Base-by-base conservation (phyloP, 2,329 filamentous ascomycete genomes). In the Orbilia oligospora region DNA sequence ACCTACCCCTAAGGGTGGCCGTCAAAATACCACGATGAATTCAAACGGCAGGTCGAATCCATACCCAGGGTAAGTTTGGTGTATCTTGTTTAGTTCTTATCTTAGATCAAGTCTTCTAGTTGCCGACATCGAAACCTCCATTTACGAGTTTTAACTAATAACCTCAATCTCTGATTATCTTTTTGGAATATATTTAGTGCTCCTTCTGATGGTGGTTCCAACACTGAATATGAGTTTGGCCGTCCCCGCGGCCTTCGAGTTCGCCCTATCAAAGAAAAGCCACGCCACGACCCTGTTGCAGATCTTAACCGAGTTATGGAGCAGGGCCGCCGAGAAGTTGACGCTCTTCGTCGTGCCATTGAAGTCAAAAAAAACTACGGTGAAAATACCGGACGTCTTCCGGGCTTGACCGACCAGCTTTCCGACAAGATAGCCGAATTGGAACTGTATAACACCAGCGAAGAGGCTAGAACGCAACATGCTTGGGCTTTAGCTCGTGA, bases 381-480 rank as follows among this genome's bases (percentile, higher is more conserved):
- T 4, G 24, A 41, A 9, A 9, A 3, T 8, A 44, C 20, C 20
- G 56, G 56, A 16, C 10, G 36, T 9, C 24, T 61, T 12, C 56
- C 33, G 0, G 18, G 10, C 2, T 14, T 61, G 2, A 61, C 30
- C 1, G 36, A 41, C 4, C 8, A 61, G 10, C 36, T 61, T 2
- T 22, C 56, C 14, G 16, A 61, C 16, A 61, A 61, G 36, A 44
- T 61, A 10, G 36, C 36, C 1, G 36, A 61, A 27, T 24, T 61
- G 36, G 20, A 61, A 5, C 56, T 61, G 1, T 61, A 61, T 20
- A 61, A 61, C 36, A 61, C 2, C 33, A n/a, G 20, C 18, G 56
- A 61, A 5, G 33, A 41, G n/a, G 56, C 56, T 1, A 61, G 56
- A 12, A 33, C n/a, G 56, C 10, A 44, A 3, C 56, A 27, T 27